These are phyloP conservation scores for Nicotiana otophora DNA, from an alignment of 257 asterid genomes.

Conservation along the genomic window DNA sequence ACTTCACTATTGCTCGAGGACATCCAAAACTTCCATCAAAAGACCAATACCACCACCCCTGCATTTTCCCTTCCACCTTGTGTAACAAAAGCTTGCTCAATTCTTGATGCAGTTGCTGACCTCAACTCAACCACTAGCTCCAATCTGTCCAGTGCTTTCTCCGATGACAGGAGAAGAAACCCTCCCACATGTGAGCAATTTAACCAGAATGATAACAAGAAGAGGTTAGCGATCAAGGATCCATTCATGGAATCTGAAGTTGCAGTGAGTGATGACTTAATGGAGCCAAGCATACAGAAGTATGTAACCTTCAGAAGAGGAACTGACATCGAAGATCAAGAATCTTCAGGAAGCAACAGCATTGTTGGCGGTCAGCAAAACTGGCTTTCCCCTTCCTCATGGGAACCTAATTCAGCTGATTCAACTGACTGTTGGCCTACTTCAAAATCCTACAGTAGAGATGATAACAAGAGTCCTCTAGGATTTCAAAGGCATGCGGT, in stretches of 20 bases:
- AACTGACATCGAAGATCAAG: constrained; percentile 57
- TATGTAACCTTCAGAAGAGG: constrained; percentile 87
- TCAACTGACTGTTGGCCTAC: constrained; percentile 56
- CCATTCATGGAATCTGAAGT: constrained; percentile 71
- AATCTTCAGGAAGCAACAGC: constrained; percentile 86
- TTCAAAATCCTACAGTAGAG: constrained; percentile 41
- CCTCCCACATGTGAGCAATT: constrained; percentile 25
- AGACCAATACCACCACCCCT: constrained; percentile 33
- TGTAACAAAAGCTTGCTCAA: constrained; percentile 79
- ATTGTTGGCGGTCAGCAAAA: constrained; percentile 46
- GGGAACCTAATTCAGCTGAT: constrained; percentile 81
- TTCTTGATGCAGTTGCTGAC: constrained; percentile 95
- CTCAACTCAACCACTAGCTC: constrained; percentile 73
- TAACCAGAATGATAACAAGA: constrained; percentile 28
- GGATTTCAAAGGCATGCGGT: constrained; percentile 33
- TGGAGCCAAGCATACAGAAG: constrained; percentile 79
- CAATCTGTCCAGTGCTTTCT: constrained; percentile 25
- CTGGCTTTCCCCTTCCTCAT: constrained; percentile 50
- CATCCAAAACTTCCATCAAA: constrained; percentile 92
- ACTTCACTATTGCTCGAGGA: constrained; percentile 80
- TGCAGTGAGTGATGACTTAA: constrained; percentile 51
- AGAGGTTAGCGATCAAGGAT: constrained; percentile 29
- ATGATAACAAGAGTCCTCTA: constrained; percentile 30
- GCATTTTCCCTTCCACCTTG: constrained; percentile 66
- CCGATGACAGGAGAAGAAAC: constrained; percentile 36